These are phyloP conservation scores for Diaporthe australafricana DNA, from an alignment of 2,329 filamentous ascomycete species.

Conservation along the genomic window DNA sequence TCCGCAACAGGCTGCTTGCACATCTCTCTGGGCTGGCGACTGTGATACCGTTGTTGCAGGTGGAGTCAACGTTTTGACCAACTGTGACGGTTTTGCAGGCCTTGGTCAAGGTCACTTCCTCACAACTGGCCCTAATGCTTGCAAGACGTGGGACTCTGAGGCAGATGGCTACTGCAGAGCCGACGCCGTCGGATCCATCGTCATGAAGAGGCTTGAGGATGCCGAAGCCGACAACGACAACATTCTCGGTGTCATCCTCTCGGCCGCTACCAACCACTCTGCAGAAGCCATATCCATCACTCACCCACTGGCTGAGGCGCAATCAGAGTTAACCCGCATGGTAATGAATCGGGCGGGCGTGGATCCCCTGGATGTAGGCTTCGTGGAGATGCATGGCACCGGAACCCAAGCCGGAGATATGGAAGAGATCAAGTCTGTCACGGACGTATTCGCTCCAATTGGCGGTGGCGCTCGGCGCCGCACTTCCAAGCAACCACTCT, in stretches of 20 bases:
- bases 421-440: conserved; percentile 72
- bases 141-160: conserved; percentile 70
- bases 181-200: conserved; percentile 59
- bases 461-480: conserved; percentile 53
- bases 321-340: conserved; percentile 69
- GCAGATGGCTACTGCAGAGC: conserved; percentile 70
- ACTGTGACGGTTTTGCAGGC: conserved; percentile 73
- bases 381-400: conserved; percentile 78
- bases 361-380: conserved; percentile 65
- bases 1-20: conserved; percentile 66
- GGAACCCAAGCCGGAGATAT: conserved; percentile 78
- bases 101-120: conserved; percentile 75
- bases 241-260: conserved; percentile 72
- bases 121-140: conserved; percentile 51
- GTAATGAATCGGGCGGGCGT: conserved; percentile 69
- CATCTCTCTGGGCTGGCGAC: conserved; percentile 72
- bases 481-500: conserved; percentile 53
- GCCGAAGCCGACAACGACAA: conserved; percentile 69
- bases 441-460: conserved; percentile 65
- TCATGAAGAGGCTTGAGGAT: conserved; percentile 63
- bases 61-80: conserved; percentile 73
- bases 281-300: conserved; percentile 79
- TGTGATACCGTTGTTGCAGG: conserved; percentile 75
- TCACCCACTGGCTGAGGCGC: conserved; percentile 73
- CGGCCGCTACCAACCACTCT: conserved; percentile 77